phyloP scores from a whole-genome alignment of 1,284 basidiomycete genomes.

The Ceratobasidium sp. region DNA sequence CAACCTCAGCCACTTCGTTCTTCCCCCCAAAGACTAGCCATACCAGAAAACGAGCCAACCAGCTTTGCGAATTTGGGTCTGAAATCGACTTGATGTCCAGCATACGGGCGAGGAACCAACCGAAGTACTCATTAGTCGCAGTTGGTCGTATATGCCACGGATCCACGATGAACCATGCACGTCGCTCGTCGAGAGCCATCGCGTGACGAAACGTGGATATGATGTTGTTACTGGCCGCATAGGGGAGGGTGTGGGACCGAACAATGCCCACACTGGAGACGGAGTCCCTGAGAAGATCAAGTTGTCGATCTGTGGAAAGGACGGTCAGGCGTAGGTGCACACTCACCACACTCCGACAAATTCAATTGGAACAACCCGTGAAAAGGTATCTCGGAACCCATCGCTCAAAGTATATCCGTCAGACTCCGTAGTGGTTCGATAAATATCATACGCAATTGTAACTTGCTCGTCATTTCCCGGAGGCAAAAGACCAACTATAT shows the following conservation, averaged over 20 bases:
- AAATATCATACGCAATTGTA: conserved; percentile 27
- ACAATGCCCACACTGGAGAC: conserved; percentile 41
- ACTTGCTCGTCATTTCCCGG: conserved; percentile 28
- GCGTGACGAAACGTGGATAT: conserved; percentile 39
- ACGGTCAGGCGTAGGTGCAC: too few species aligned
- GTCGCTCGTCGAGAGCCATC: conserved; percentile 39
- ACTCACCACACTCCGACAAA: conserved; percentile 43
- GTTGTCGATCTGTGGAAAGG: too few species aligned
- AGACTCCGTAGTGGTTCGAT: conserved; percentile 19
- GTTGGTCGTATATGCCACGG: conserved; percentile 36
- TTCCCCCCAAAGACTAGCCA: conserved; percentile 19
- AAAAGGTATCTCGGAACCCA: conserved; percentile 41
- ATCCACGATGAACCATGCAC: conserved; percentile 39
- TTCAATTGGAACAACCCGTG: conserved; percentile 40
- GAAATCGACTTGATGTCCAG: not conserved
- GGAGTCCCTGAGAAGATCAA: conserved; percentile 39
- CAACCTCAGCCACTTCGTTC: conserved; percentile 17
- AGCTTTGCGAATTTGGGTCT: conserved; percentile 24
- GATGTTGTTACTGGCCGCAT: conserved; percentile 37
- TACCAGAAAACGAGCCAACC: conserved; percentile 13
- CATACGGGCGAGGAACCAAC: not conserved
- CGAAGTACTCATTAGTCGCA: not conserved
- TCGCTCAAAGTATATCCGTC: conserved; percentile 27
- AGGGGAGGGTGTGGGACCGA: conserved; percentile 36
- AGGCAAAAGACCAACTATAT: conserved; percentile 24